Evolutionary conservation across 139 green algal genomes (phyloP).

Genomic region (Cymbomonas tetramitiformis): DNA sequence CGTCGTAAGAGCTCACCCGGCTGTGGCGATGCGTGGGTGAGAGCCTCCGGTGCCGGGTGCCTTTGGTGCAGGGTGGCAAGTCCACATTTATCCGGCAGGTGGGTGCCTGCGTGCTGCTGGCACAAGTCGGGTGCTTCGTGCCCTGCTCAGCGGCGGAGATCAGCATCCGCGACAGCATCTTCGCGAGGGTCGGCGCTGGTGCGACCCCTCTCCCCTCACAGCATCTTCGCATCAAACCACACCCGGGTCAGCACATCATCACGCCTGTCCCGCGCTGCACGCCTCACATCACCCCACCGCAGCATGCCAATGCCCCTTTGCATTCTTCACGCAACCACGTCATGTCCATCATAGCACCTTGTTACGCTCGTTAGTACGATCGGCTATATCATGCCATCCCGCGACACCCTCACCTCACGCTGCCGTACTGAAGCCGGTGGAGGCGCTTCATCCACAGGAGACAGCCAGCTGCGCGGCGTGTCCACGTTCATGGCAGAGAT

Average conservation of each 20-base stretch:
- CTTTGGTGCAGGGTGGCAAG: too few relatives aligned
- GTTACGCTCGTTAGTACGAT: too few relatives aligned
- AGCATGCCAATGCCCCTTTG: too few relatives aligned
- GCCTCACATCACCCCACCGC: not conserved
- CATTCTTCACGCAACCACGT: too few relatives aligned
- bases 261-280: not conserved
- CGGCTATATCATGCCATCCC: too few relatives aligned
- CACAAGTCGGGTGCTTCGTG: slow-evolving; percentile 87
- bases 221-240: not conserved
- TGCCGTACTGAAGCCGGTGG: not conserved
- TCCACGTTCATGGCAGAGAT: slow-evolving; percentile 99
- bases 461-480: slow-evolving; percentile 53
- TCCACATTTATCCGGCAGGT: slow-evolving; percentile 88
- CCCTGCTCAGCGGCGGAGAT: slow-evolving; percentile 64
- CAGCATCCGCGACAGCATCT: slow-evolving; percentile 78
- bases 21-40: too few relatives aligned
- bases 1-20: too few relatives aligned
- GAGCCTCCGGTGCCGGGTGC: too few relatives aligned
- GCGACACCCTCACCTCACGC: not conserved
- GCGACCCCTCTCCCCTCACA: too few relatives aligned
- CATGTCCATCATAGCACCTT: too few relatives aligned
- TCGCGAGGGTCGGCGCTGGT: slow-evolving; percentile 84
- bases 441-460: not conserved
- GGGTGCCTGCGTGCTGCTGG: slow-evolving; percentile 57
- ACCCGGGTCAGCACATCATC: not conserved